phyloP scores from a whole-genome alignment of 2,329 filamentous ascomycete genomes.

The Chalaropsis ovoidea region DNA sequence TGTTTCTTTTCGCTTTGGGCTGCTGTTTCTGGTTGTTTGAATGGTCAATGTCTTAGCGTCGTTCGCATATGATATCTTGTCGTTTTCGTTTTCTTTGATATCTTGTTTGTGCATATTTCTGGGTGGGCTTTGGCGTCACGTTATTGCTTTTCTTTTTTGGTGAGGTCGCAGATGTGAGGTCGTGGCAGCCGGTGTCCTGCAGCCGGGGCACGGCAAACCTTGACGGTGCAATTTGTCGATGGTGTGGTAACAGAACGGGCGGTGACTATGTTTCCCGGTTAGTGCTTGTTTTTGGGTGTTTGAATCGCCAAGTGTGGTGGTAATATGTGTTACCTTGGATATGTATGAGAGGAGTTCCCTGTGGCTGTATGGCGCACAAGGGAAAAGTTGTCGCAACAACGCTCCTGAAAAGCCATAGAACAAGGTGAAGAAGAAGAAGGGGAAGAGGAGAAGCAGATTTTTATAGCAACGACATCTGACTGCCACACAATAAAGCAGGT shows the following conservation, averaged over 20 bases:
- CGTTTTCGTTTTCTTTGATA: neutral
- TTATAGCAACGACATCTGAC: neutral
- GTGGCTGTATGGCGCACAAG: neutral
- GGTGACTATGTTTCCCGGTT: neutral
- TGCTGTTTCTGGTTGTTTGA: neutral
- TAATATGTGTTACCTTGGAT: neutral
- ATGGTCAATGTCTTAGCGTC: constrained; percentile 7
- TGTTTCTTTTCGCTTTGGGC: neutral
- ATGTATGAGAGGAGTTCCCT: neutral
- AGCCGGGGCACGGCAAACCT: too few relatives aligned
- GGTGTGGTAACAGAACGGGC: too few relatives aligned
- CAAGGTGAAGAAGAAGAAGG: neutral
- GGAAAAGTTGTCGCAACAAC: neutral
- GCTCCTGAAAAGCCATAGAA: neutral
- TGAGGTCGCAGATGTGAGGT: too few relatives aligned
- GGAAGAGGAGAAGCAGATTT: neutral
- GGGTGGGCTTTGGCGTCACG: neutral
- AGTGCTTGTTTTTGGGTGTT: neutral
- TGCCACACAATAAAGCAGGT: neutral
- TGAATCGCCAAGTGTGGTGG: neutral
- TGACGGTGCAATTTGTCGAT: neutral
- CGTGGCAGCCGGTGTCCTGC: neutral
- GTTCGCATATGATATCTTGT: constrained; percentile 4
- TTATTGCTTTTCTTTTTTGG: neutral
- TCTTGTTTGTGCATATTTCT: neutral